phyloP scores from a whole-genome alignment of 768 basidiomycete species.

The Boletus rex-veris region DNA sequence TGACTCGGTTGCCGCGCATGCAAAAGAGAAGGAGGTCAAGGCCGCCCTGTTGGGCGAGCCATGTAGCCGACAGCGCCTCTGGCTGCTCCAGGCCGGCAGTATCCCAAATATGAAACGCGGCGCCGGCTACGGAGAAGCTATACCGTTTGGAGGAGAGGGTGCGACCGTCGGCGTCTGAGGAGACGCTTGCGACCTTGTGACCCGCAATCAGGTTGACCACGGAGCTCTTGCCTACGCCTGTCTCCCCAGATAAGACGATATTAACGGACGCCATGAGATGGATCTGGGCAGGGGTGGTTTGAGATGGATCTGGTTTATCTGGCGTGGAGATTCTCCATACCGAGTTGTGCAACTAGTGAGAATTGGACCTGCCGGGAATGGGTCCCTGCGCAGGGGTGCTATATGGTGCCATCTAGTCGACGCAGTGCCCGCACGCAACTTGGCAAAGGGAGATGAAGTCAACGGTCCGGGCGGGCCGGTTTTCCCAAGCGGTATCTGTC shows the following conservation, averaged over 20 bases:
- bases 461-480: slow-evolving; percentile 12
- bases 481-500: slow-evolving; percentile 4
- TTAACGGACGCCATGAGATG: slow-evolving; percentile 26
- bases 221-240: slow-evolving; percentile 33
- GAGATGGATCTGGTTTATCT: not conserved
- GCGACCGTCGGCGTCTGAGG: slow-evolving; percentile 27
- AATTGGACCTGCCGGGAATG: not conserved
- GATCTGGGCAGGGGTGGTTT: slow-evolving; percentile 1
- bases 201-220: slow-evolving; percentile 32
- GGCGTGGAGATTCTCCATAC: slow-evolving; percentile 6
- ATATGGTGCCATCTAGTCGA: not conserved
- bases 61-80: slow-evolving; percentile 21
- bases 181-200: slow-evolving; percentile 13
- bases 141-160: slow-evolving; percentile 33
- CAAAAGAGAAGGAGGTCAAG: slow-evolving; percentile 41
- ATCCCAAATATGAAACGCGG: slow-evolving; percentile 26
- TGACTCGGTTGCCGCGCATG: slow-evolving; percentile 36
- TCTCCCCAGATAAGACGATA: slow-evolving; percentile 43
- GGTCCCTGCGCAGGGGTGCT: slow-evolving; percentile 3
- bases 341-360: not conserved
- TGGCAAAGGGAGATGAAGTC: not conserved
- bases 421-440: too few species aligned
- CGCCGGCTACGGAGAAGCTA: slow-evolving; percentile 14
- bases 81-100: slow-evolving; percentile 33
- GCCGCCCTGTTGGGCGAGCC: slow-evolving; percentile 12